Evolutionary conservation across 192 early-diverging fungal genomes (phyloP), one percentile per base, ranked within the genome.

Genomic region (Piromyces finnis): DNA sequence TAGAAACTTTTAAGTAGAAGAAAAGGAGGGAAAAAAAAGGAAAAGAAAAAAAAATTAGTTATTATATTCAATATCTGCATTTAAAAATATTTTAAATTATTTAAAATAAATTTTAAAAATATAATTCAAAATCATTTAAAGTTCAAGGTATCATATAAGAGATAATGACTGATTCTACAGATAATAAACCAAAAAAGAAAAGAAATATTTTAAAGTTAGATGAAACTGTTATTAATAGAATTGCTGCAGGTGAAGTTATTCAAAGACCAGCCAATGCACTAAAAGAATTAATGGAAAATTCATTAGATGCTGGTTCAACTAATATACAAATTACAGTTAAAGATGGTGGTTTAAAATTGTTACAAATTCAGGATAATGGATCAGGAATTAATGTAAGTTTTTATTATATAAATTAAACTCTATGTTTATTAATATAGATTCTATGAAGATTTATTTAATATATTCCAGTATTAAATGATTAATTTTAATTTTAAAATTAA

Each of bases 211-310:
- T 87, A 78, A 90, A 90, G 81, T 90, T 99, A 6, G 93, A 97
- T 78, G 89, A 93, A 82, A 85, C 90, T 17, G 96, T 97, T 26
- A 90, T 98, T 78, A 98, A 99, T 86, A 87, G 95, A 78, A 99
- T 99, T 82, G 97, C 97, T 12, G 97, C 97, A 5, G 97, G 97
- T 78, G 97, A 99, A 88, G 93, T 93, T 83, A 98, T 99, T 79
- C 94, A 97, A 79, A 87, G 96, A 26, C 96, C 98, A 26, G 91
- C 95, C 7, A 98, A 99, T 84, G 96, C 96, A 26, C 84, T 98
- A 28, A 99, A 99, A 82, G 98, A 99, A 84, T 88, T 99, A 29
- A 88, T 99, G 37, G 98, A 99, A 81, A 99, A 99, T 84, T 93
- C 93, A 12, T 87, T 99, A 29, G 98, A 99, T 85, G 97, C 98